phyloP scores from a whole-genome alignment of 495 filamentous ascomycete species.

The Cryomyces minteri region DNA sequence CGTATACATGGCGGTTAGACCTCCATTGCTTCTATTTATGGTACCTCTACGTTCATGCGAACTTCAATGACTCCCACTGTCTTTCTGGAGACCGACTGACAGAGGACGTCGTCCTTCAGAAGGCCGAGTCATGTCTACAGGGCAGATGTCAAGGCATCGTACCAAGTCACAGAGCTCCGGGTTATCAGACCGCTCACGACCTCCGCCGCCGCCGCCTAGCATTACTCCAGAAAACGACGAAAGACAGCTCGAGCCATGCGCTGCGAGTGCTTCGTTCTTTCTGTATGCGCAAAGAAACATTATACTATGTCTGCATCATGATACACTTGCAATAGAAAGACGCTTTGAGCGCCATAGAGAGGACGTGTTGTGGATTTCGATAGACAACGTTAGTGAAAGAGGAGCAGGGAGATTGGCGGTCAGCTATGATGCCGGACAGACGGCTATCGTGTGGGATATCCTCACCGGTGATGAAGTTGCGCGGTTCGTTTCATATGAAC shows the following conservation, averaged over 20 bases:
- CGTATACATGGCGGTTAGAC: conserved; percentile 7
- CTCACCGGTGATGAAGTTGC: conserved; percentile 82
- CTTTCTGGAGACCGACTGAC: background rate
- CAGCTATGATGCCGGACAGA: conserved; percentile 82
- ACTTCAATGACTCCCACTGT: background rate
- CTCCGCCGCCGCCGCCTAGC: conserved; percentile 27
- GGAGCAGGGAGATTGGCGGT: conserved; percentile 74
- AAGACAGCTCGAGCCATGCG: conserved; percentile 60
- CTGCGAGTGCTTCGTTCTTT: conserved; percentile 72
- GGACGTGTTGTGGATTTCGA: conserved; percentile 62
- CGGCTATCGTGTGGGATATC: conserved; percentile 92
- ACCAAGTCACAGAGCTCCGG: conserved; percentile 33
- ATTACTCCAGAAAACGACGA: conserved; percentile 33
- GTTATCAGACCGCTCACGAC: conserved; percentile 25
- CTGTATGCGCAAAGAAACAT: conserved; percentile 66
- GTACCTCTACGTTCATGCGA: background rate
- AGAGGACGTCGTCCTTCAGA: background rate
- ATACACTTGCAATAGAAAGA: conserved; percentile 77
- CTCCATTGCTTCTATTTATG: conserved; percentile 4
- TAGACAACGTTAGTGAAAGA: conserved; percentile 82
- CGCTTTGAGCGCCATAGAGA: conserved; percentile 73
- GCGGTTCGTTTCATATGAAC: conserved; percentile 77
- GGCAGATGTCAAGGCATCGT: conserved; percentile 35
- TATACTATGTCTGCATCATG: conserved; percentile 73
- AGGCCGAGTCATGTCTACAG: conserved; percentile 26